Evolutionary conservation across 495 filamentous ascomycete species (phyloP), one percentile per base, ranked within the genome.

Genomic region (Astrothelium macrocarpum): DNA sequence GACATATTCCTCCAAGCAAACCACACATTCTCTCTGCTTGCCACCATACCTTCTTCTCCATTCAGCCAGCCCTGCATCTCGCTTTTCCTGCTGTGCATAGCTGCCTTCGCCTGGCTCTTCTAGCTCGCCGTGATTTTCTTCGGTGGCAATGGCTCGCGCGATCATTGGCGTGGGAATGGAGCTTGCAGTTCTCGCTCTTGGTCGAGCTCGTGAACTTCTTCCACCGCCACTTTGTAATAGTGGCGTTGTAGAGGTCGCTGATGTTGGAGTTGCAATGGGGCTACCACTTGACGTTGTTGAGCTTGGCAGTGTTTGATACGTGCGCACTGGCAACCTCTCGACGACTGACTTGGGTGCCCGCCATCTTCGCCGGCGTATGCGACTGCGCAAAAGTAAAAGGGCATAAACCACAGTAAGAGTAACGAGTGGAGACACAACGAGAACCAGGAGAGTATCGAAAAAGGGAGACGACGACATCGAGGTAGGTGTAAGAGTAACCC

Each of bases 311-410:
- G 90, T 92, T 67, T 95, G 92, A 68, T 97, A 98, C 0, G 90
- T 96, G 62, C 92, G 84, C 34, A 98, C 91, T 26, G 94, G 94
- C n/a, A 98, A 83, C 56, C 88, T 85, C 67, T 96, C 92, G 32
- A 98, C 93, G 1, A 98, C 86, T 12, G 90, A 95, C 72, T 97
- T 98, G 2, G 94, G 94, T 43, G 94, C 94, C 68, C 94, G 85
- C 94, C 94, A 98, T 65, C 94, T 82, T 66, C 93, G 82, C 58
- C 94, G 83, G 31, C 93, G 86, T 61, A 97, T 92, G 61, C 91
- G 89, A 29, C 91, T 92, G 49, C 95, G 89, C 45, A 97, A 76
- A 26, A 97, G 78, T 20, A 97, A 81, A 12, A 98, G 81, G 45
- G 90, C 86, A 72, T 98, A 98, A 1, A 98, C 95, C 20, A 97